phyloP scores from a whole-genome alignment of 2,329 filamentous ascomycete species.

The Aspergillus awamori region DNA sequence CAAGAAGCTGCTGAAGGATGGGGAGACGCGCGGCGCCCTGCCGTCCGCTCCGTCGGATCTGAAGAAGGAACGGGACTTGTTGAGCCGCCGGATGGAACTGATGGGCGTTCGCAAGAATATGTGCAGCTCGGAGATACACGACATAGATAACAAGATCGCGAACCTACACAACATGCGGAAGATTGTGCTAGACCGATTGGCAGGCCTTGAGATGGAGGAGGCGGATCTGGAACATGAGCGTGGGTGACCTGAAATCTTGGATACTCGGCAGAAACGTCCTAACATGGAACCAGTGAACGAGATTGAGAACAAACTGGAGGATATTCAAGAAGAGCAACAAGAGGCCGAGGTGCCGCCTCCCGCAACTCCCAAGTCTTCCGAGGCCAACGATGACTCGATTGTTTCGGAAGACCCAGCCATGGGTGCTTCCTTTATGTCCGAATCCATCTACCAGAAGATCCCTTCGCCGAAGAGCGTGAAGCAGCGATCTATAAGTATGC shows the following conservation, averaged over 20 bases:
- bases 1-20: conserved; percentile 69
- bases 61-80: conserved; percentile 75
- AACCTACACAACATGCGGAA: conserved; percentile 91
- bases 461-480: conserved; percentile 63
- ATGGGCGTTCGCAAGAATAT: conserved; percentile 93
- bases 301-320: conserved; percentile 64
- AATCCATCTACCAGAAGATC: conserved; percentile 94
- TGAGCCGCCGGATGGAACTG: conserved; percentile 88
- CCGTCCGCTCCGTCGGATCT: conserved; percentile 72
- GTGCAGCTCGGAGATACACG: conserved; percentile 92
- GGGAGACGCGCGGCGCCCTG: conserved; percentile 58
- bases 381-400: conserved; percentile 51
- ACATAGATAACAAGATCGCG: conserved; percentile 95
- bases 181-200: conserved; percentile 85
- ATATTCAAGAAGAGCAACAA: conserved; percentile 57
- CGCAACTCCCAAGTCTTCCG: conserved; percentile 41
- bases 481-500: conserved; percentile 47
- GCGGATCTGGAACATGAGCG: conserved; percentile 84
- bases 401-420: conserved; percentile 57
- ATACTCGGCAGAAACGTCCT: neutral
- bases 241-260: conserved; percentile 48
- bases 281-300: conserved; percentile 51
- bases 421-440: conserved; percentile 83
- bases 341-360: conserved; percentile 28
- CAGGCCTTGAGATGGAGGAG: conserved; percentile 87